Conservation (phyloP, 2,329 filamentous ascomycete genomes). For the Fusarium decemcellulare region DNA sequence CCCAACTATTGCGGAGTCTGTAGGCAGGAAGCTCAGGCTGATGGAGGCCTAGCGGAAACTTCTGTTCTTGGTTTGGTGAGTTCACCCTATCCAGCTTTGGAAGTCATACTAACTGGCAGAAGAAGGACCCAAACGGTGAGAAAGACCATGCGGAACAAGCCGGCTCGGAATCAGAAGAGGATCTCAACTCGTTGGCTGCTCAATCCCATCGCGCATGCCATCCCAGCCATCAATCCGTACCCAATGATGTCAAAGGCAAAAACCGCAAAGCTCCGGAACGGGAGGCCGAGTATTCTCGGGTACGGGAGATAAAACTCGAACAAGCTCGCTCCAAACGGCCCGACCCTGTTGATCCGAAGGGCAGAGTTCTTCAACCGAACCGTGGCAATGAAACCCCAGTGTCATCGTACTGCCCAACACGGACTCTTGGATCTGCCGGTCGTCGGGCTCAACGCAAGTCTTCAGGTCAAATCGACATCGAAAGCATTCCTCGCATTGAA, state of each 20-base stretch:
- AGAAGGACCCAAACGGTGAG: conserved; percentile 5
- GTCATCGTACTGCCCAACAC: conserved; percentile 36
- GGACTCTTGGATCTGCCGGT: conserved; percentile 45
- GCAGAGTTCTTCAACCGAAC: background rate
- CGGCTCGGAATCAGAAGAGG: conserved; percentile 21
- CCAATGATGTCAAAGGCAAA: background rate
- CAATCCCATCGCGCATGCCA: conserved; percentile 17
- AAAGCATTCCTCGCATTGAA: conserved; percentile 8
- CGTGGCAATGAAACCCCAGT: conserved; percentile 15
- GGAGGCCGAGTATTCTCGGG: background rate
- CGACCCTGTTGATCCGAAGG: conserved; percentile 7
- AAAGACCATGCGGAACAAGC: background rate
- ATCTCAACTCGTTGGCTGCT: conserved; percentile 25
- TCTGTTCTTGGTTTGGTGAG: conserved; percentile 48
- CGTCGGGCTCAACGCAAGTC: conserved; percentile 48
- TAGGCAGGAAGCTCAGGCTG: conserved; percentile 38
- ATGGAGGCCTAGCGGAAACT: conserved; percentile 43
- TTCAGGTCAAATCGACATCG: conserved; percentile 34
- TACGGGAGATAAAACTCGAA: background rate
- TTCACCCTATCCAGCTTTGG: background rate
- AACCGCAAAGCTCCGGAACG: background rate
- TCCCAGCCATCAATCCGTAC: background rate
- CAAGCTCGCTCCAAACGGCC: conserved; percentile 11
- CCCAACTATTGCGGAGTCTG: conserved; percentile 54
- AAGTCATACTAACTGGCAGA: conserved; percentile 17